phyloP scores from a whole-genome alignment of 1,284 basidiomycete genomes.

The Cryptococcus maquisensis region DNA sequence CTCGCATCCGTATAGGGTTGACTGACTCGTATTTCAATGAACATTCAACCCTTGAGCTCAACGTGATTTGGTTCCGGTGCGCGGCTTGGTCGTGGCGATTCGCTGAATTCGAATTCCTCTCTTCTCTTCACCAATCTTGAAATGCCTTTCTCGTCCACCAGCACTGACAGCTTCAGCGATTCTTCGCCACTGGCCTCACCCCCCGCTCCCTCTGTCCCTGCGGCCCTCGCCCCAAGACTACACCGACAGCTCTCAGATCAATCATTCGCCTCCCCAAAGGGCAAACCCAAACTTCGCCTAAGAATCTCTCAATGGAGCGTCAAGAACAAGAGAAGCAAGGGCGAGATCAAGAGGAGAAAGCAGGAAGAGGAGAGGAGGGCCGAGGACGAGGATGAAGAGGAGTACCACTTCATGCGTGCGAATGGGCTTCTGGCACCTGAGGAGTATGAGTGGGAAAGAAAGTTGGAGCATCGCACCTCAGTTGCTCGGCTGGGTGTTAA shows the following conservation, averaged over 20 bases:
- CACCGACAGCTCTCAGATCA: not conserved
- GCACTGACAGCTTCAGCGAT: too few species aligned
- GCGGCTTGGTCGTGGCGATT: too few species aligned
- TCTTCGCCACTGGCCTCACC: too few species aligned
- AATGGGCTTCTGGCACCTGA: not conserved
- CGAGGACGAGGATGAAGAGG: not conserved
- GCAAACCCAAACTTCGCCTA: not conserved
- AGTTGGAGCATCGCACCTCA: not conserved
- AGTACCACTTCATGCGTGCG: not conserved
- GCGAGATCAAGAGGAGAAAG: not conserved
- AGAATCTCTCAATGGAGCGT: not conserved
- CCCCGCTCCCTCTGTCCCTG: too few species aligned
- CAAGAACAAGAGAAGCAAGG: not conserved
- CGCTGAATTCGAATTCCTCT: too few species aligned
- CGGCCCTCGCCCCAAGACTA: too few species aligned
- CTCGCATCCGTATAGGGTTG: too few species aligned
- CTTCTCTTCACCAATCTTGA: too few species aligned
- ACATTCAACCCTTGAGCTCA: too few species aligned
- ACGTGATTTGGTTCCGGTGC: too few species aligned
- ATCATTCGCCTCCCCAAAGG: not conserved
- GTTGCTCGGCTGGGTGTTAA: not conserved
- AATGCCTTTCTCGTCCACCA: too few species aligned
- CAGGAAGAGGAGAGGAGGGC: not conserved
- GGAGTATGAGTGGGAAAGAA: not conserved
- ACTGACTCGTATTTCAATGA: too few species aligned